These are phyloP conservation scores for Xylaria sp. DNA, from an alignment of 2,329 filamentous ascomycete species.

Conservation along the genomic window DNA sequence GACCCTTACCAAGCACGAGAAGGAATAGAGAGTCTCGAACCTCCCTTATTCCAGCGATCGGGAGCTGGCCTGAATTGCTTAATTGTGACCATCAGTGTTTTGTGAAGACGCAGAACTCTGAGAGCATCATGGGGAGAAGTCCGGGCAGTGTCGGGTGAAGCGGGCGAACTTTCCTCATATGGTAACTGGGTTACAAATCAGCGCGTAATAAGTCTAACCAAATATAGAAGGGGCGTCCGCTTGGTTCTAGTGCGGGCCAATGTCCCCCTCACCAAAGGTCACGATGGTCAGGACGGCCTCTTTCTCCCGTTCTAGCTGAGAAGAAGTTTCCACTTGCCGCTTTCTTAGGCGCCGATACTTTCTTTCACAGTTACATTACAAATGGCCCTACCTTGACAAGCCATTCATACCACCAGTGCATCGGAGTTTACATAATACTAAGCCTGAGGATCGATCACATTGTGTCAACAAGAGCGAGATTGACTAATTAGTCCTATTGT, in stretches of 20 bases:
- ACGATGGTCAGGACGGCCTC: not conserved
- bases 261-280: not conserved
- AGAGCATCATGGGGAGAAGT: not conserved
- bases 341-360: not conserved
- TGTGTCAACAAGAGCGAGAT: not conserved
- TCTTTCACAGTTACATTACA: not conserved
- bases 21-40: not conserved
- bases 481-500: not conserved
- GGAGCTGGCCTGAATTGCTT: not conserved
- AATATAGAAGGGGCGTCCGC: not conserved
- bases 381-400: not conserved
- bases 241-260: not conserved
- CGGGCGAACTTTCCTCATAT: not conserved
- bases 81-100: not conserved
- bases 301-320: not conserved
- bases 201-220: not conserved
- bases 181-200: not conserved
- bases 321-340: not conserved
- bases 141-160: not conserved
- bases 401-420: not conserved
- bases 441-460: not conserved
- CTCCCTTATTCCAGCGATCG: not conserved
- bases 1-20: conserved; percentile 1
- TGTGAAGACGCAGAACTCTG: not conserved
- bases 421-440: not conserved